Evolutionary conservation across 2,329 filamentous ascomycete genomes (phyloP).

Genomic region (Diaporthe citriasiana): DNA sequence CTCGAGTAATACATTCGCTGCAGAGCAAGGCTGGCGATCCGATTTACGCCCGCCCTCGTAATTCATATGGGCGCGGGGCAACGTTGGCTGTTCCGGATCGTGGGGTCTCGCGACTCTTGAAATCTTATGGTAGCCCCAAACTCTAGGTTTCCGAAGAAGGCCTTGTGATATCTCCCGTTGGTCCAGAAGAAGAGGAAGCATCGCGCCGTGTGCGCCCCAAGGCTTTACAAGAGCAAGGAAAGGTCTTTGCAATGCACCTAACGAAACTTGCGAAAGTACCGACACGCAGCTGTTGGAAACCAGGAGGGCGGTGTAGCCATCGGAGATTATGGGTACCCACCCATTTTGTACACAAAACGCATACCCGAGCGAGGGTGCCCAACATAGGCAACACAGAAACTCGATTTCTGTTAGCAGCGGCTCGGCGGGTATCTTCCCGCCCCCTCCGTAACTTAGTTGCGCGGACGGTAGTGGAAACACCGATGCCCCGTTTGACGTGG

Average conservation of each 20-base stretch:
- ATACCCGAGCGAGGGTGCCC: neutral
- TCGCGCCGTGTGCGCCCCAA: neutral
- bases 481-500: neutral
- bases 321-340: neutral
- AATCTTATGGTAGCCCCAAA: neutral
- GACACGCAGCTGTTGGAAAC: neutral
- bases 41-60: neutral
- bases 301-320: neutral
- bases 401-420: neutral
- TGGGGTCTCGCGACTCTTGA: neutral
- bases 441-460: neutral
- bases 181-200: neutral
- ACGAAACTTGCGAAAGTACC: neutral
- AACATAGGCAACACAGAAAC: neutral
- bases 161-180: neutral
- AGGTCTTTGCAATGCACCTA: neutral
- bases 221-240: neutral
- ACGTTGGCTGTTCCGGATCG: neutral
- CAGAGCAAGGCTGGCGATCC: neutral
- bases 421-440: conserved; percentile 6
- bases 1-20: neutral
- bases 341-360: neutral
- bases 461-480: neutral
- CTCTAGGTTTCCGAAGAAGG: neutral
- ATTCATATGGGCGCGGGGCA: neutral